Evolutionary conservation across 2,329 filamentous ascomycete species (phyloP), one percentile per base, ranked within the genome.

Genomic region (Colletotrichum truncatum): DNA sequence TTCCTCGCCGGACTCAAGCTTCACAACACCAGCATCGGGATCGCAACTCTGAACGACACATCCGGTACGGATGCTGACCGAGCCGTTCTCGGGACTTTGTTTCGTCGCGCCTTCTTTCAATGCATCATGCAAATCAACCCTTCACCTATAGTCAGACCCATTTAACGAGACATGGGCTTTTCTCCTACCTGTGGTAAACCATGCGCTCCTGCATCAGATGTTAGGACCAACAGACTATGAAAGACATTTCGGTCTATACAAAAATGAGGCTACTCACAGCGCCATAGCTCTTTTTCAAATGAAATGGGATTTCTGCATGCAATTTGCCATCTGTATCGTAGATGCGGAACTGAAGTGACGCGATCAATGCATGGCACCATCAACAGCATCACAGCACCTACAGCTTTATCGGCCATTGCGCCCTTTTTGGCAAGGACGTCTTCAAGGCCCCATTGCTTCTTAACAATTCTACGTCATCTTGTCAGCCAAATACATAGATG

Each of bases 11-110:
- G 73, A 72, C 21, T 74, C 73, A 6, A 81, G 74, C 9, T 70
- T 72, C 5, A 79, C 75, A 4, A 49, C 68, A 0, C 77, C 76
- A 1, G 43, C 58, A 0, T 81, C 79, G 0, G 78, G 72, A 66
- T 85, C 82, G 64, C 80, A 84, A 2, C 78, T 74, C 6, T 48
- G 54, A 0, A 77, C 77, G 0, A 55, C 38, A n/a, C 62, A 41
- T 3, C 71, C 72, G 3, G 73, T 74, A 8, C 68, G 68, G 1
- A 78, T 72, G 8, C 59, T 38, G 0, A 68, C 77, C 2, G 75
- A 71, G 1, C 54, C 46, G 4, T 74, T 73, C n/a, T 66, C 55
- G 6, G 72, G 60, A 2, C 68, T 64, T 1, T 53, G 23, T 10
- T 65, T 69, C 0, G 59, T 73, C 11, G 73, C 74, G 6, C 73